Evolutionary conservation across 2,329 filamentous ascomycete species (phyloP).

Genomic region (Fusarium transvaalense): DNA sequence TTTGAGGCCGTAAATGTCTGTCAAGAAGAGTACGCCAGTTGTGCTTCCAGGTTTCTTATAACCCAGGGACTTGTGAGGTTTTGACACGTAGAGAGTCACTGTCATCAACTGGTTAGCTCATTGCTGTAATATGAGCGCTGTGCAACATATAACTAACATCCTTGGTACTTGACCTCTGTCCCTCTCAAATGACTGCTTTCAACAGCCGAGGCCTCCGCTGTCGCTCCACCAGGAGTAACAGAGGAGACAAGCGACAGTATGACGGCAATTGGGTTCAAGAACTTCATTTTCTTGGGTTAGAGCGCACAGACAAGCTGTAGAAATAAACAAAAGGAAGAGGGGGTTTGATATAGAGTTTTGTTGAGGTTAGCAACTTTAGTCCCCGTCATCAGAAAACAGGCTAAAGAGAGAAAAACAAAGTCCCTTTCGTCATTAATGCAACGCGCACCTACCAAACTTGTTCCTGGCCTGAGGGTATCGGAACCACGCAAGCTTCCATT

Average conservation of each 20-base stretch:
- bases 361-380: background rate
- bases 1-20: constrained; percentile 29
- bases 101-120: background rate
- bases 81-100: constrained; percentile 29
- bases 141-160: background rate
- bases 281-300: background rate
- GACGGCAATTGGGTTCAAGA: constrained; percentile 9
- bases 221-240: background rate
- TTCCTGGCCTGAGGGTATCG: background rate
- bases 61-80: constrained; percentile 6
- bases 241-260: constrained; percentile 8
- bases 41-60: constrained; percentile 4
- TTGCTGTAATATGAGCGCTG: rapidly evolving
- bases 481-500: background rate
- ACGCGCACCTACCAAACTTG: background rate
- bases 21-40: constrained; percentile 29
- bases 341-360: background rate
- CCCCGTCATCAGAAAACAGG: background rate
- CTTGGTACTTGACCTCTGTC: constrained; percentile 9
- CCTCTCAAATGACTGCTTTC: background rate
- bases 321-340: background rate
- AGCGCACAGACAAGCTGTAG: too few species aligned
- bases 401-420: background rate
- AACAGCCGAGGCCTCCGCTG: constrained; percentile 1
- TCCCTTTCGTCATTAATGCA: constrained; percentile 3